Base-by-base conservation (phyloP, 2,329 filamentous ascomycete species). In the Aschersonia sp. region DNA sequence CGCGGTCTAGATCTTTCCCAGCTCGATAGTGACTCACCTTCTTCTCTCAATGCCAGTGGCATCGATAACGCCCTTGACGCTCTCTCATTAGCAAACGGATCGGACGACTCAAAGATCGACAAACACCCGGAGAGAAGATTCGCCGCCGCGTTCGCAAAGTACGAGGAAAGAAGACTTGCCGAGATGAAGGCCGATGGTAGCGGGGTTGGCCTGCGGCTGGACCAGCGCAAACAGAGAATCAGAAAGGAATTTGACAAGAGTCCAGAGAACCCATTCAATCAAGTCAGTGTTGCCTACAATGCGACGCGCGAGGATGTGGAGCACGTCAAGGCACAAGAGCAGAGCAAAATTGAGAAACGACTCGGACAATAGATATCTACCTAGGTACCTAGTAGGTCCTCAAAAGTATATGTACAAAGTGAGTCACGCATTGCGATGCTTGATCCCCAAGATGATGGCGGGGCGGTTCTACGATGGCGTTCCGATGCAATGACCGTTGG, bases 31-130 rank as follows among this genome's bases (percentile, higher is more conserved):
- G 76, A 77, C 52, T 67, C 69, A 11, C 64, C 79, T 8, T 56
- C 72, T 0, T 66, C 84, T 0, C 74, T 95, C 57, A 89, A 83
- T 62, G 89, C 88, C 4, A 76, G 83, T 0, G 88, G 88, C 58
- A 95, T 98, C 64, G 89, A 97, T 63, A 90, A 95, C 58, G 88
- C 88, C 0, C 77, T 97, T 45, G 89, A 95, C 58, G 88, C 88
- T 4, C 76, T 97, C 31, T 80, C 79, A 2, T 66, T 95, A 46
- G 72, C 74, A 12, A 66, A 65, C 30, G 65, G 70, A 41, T 63
- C 70, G n/a, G 72, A 75, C 45, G 67, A 73, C 22, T 67, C 76
- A 50, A 87, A 92, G 70, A 65, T 98, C 50, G 92, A 98, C 61
- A 76, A 81, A 47, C 89, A 97, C 62, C 89, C 92, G 0, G 88